phyloP scores from a whole-genome alignment of 441 rosid genomes.

The Pelargonium fulgidum region DNA sequence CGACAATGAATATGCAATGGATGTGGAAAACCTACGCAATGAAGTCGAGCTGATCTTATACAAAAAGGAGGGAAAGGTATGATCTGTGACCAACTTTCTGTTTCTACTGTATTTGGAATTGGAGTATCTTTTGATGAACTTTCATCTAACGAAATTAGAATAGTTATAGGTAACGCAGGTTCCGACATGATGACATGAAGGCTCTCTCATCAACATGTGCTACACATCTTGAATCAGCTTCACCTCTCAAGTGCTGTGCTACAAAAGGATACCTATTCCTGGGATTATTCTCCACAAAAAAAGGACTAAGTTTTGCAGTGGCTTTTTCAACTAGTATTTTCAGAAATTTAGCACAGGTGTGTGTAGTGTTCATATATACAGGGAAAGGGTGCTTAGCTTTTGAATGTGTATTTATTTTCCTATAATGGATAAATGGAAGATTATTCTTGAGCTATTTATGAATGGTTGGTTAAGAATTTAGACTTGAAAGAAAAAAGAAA shows the following conservation, averaged over 20 bases:
- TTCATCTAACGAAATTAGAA: neutral
- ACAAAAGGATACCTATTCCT: neutral
- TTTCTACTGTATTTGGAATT: no score
- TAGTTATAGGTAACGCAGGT: neutral
- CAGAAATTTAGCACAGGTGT: neutral
- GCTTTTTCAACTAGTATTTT: neutral
- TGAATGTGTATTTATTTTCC: neutral
- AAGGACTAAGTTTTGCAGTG: neutral
- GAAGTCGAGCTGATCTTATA: constrained; percentile 62
- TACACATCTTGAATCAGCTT: neutral
- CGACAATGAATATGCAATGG: constrained; percentile 59
- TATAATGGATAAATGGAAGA: no score
- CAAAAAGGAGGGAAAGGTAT: constrained; percentile 44
- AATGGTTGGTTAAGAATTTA: no score
- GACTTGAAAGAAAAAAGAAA: no score
- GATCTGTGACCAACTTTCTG: constrained; percentile 11
- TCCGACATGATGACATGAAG: neutral
- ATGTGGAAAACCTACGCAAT: constrained; percentile 54
- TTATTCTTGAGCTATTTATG: no score
- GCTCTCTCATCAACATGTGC: neutral
- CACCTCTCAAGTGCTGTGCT: no score
- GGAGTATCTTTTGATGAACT: neutral
- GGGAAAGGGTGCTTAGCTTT: neutral
- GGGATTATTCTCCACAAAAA: neutral
- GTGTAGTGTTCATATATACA: neutral